A percentile compares a stretch with the other conserved stretches of the same genome.
phyloP scores from a whole-genome alignment of 345 rosid genomes.

The Eucalyptus camaldulensis region DNA sequence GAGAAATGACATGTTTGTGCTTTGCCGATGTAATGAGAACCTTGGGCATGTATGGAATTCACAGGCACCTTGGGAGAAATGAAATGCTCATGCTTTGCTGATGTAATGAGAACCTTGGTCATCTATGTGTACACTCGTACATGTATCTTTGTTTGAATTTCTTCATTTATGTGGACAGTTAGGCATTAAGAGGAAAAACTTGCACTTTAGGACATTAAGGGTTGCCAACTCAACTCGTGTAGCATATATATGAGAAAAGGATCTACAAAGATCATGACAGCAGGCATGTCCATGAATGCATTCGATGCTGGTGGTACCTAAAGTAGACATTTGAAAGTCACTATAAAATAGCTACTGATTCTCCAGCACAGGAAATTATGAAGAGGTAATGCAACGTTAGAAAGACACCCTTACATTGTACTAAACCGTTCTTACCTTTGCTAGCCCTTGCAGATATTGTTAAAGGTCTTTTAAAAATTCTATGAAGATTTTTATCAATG shows the following conservation, averaged over 20 bases:
- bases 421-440: not conserved
- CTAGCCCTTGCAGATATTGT: not conserved
- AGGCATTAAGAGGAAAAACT: not conserved
- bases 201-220: not conserved
- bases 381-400: not conserved
- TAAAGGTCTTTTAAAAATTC: not conserved
- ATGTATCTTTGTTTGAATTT: not conserved
- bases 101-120: not conserved
- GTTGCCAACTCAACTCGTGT: not conserved
- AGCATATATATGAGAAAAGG: not conserved
- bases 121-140: not conserved
- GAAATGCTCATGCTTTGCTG: not conserved
- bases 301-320: not conserved
- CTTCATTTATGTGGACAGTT: not conserved
- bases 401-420: not conserved
- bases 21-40: not conserved
- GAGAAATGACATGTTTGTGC: not conserved
- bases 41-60: not conserved
- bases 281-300: not conserved
- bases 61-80: not conserved
- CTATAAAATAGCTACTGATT: not conserved
- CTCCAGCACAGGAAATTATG: not conserved
- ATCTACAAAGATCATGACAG: not conserved
- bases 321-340: not conserved
- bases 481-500: not conserved